Conservation (phyloP, 208 protist genomes). For the Wallacemonas sp. region DNA sequence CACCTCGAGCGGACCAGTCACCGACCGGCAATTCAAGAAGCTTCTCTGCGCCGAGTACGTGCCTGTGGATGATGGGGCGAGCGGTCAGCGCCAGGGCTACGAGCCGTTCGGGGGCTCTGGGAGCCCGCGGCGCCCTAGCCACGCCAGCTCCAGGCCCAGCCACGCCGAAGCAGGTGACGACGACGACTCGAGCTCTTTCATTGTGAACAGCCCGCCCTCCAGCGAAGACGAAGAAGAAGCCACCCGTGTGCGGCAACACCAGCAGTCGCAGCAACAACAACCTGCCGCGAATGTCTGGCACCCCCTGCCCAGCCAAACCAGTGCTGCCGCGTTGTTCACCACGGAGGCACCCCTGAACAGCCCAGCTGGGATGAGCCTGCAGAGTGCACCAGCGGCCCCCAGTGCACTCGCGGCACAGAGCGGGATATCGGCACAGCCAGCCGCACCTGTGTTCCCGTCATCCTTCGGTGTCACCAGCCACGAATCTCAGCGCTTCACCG, state of each 20-base stretch:
- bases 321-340: not conserved
- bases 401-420: not conserved
- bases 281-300: too few species aligned
- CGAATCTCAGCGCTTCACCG: not conserved
- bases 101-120: constrained; percentile 7
- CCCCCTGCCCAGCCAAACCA: not conserved
- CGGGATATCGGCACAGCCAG: not conserved
- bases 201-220: constrained; percentile 12
- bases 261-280: too few species aligned
- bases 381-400: not conserved
- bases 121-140: constrained; percentile 15
- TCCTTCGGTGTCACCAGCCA: too few species aligned
- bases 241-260: too few species aligned
- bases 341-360: too few species aligned
- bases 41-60: constrained; percentile 65
- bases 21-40: constrained; percentile 59
- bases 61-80: constrained; percentile 6
- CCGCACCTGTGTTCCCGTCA: too few species aligned
- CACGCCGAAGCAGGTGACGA: constrained; percentile 14
- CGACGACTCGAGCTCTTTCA: constrained; percentile 12
- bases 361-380: too few species aligned
- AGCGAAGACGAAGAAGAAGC: not conserved
- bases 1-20: constrained; percentile 23
- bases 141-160: not conserved
- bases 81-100: constrained; percentile 4